phyloP scores from a whole-genome alignment of 23 red algal species.

The Gracilaria domingensis region DNA sequence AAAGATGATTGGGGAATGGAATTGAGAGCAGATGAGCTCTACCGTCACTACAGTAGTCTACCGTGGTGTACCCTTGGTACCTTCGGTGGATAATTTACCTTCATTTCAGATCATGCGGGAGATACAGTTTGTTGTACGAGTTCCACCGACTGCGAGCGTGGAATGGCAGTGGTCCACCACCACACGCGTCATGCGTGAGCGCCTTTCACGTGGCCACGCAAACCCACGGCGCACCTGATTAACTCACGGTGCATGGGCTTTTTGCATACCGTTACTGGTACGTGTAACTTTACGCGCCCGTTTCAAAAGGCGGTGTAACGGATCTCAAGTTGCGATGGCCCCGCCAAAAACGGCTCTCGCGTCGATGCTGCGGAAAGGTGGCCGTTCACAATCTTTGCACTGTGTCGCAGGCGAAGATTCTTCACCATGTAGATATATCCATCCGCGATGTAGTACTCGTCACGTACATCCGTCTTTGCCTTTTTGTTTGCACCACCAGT shows the following conservation, averaged over 20 bases:
- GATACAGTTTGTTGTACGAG: too few relatives aligned
- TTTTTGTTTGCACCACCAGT: neutral
- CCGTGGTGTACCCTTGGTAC: too few relatives aligned
- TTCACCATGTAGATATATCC: neutral
- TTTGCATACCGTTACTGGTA: neutral
- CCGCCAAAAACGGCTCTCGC: neutral
- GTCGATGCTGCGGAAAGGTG: neutral
- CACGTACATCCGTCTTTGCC: neutral
- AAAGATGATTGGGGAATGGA: too few relatives aligned
- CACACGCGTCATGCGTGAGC: too few relatives aligned
- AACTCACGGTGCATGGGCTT: neutral
- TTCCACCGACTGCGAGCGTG: too few relatives aligned
- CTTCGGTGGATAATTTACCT: too few relatives aligned
- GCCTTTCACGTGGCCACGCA: constrained; percentile 20
- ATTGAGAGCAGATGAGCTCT: too few relatives aligned
- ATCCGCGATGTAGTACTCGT: neutral
- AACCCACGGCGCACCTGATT: neutral
- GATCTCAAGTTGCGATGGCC: neutral
- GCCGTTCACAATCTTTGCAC: neutral
- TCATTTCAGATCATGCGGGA: too few relatives aligned
- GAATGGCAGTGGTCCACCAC: too few relatives aligned
- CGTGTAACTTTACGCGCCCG: neutral
- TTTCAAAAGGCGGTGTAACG: constrained; percentile 4
- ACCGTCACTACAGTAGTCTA: too few relatives aligned
- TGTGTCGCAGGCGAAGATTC: too few relatives aligned